Percentiles rank a stretch among this genome's conserved stretches.
Conservation (phyloP, 345 rosid genomes). For the Murraya koenigii region DNA sequence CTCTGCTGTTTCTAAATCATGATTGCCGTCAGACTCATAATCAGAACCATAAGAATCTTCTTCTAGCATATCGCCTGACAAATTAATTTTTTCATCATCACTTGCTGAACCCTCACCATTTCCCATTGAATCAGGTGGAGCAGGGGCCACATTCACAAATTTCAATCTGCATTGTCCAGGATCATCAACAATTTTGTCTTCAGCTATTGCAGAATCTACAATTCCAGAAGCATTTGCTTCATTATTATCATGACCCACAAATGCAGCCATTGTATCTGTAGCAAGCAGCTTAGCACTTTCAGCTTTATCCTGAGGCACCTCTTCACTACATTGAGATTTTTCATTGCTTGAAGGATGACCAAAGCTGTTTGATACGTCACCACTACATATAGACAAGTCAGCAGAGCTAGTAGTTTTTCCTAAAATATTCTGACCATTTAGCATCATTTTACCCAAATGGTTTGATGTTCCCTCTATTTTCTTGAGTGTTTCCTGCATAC, state of each 20-base stretch:
- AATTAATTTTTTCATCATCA: constrained; percentile 58
- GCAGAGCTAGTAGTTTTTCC: constrained; percentile 24
- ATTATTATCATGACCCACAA: constrained; percentile 23
- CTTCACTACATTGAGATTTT: constrained; percentile 14
- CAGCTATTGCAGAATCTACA: constrained; percentile 26
- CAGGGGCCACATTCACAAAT: constrained; percentile 16
- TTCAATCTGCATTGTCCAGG: constrained; percentile 20
- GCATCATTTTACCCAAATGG: constrained; percentile 20
- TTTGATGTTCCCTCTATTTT: constrained; percentile 28
- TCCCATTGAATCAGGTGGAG: constrained; percentile 28
- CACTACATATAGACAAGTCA: constrained; percentile 19
- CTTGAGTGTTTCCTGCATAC: constrained; percentile 24
- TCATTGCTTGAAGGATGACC: constrained; percentile 16
- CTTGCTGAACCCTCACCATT: constrained; percentile 40
- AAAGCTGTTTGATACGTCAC: constrained; percentile 11
- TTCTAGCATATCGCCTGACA: constrained; percentile 46
- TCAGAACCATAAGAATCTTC: constrained; percentile 45
- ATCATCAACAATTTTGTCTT: constrained; percentile 26
- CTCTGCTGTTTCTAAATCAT: constrained; percentile 31
- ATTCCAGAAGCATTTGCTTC: constrained; percentile 27
- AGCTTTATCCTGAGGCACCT: constrained; percentile 19
- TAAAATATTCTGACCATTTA: constrained; percentile 8
- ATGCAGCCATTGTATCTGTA: constrained; percentile 17
- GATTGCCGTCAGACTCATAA: constrained; percentile 49
- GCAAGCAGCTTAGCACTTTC: constrained; percentile 26